Evolutionary conservation across 441 rosid species (phyloP).

Genomic region (Daphne laureola): DNA sequence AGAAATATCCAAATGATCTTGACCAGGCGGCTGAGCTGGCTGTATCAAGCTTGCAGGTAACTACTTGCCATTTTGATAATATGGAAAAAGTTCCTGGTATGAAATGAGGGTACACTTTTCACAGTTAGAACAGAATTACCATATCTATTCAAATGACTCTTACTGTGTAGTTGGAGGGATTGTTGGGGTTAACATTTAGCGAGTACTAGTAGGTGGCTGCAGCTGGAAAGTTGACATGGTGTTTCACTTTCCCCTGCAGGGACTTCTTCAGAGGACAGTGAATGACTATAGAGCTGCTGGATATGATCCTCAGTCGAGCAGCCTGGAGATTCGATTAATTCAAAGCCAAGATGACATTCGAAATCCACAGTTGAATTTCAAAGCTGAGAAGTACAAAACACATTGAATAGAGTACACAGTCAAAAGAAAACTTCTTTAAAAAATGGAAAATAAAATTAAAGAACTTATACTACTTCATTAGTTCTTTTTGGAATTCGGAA

Average conservation of each 20-base stretch:
- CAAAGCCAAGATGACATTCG: slow-evolving; percentile 93
- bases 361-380: slow-evolving; percentile 54
- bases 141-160: background rate
- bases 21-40: slow-evolving; percentile 94
- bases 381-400: slow-evolving; percentile 56
- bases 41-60: slow-evolving; percentile 94
- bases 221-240: no score
- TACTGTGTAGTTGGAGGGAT: no score
- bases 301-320: slow-evolving; percentile 62
- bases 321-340: slow-evolving; percentile 88
- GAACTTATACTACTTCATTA: no score
- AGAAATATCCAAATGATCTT: slow-evolving; percentile 88
- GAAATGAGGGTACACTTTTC: no score
- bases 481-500: no score
- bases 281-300: slow-evolving; percentile 58
- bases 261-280: slow-evolving; percentile 69
- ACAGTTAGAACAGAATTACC: no score
- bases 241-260: slow-evolving; percentile 32
- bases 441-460: no score
- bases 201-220: no score
- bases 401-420: no score
- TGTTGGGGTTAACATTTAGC: no score
- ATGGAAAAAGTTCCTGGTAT: no score
- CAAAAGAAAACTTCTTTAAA: no score
- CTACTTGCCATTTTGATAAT: slow-evolving; percentile 5